These are phyloP conservation scores for Mortierella sp. DNA, from an alignment of 371 early-diverging fungal species.

Conservation along the genomic window DNA sequence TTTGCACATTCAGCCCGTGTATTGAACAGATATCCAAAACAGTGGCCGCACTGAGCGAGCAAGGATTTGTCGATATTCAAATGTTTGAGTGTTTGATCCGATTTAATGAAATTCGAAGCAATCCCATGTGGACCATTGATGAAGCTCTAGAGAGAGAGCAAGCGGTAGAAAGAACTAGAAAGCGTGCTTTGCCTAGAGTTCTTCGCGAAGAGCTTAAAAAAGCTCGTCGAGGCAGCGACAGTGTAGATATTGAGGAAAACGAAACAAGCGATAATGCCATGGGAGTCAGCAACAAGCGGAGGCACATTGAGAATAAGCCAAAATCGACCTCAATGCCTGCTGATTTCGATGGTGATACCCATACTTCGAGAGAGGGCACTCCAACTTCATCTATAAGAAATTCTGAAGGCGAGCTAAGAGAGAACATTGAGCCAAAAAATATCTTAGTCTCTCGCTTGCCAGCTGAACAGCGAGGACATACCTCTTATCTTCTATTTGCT, in stretches of 20 bases:
- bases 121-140: constrained; percentile 63
- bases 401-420: constrained; percentile 20
- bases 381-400: constrained; percentile 20
- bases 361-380: constrained; percentile 58
- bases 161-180: constrained; percentile 57
- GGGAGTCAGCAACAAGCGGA: constrained; percentile 22
- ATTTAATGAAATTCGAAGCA: constrained; percentile 67
- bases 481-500: constrained; percentile 95
- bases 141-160: constrained; percentile 63
- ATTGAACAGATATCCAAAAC: constrained; percentile 95
- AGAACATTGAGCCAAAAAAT: constrained; percentile 42
- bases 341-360: constrained; percentile 52
- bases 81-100: constrained; percentile 86
- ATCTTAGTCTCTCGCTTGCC: constrained; percentile 42
- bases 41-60: constrained; percentile 77
- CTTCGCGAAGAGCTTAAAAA: constrained; percentile 15
- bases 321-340: neutral
- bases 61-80: constrained; percentile 86
- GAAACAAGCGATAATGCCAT: neutral
- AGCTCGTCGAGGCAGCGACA: constrained; percentile 15
- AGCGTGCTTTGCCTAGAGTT: constrained; percentile 36
- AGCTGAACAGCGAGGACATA: constrained; percentile 64
- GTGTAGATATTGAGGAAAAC: constrained; percentile 1
- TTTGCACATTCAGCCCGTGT: constrained; percentile 96
- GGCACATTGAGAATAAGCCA: constrained; percentile 13